phyloP scores from a whole-genome alignment of 768 basidiomycete genomes.

The Hydnomerulius pinastri region DNA sequence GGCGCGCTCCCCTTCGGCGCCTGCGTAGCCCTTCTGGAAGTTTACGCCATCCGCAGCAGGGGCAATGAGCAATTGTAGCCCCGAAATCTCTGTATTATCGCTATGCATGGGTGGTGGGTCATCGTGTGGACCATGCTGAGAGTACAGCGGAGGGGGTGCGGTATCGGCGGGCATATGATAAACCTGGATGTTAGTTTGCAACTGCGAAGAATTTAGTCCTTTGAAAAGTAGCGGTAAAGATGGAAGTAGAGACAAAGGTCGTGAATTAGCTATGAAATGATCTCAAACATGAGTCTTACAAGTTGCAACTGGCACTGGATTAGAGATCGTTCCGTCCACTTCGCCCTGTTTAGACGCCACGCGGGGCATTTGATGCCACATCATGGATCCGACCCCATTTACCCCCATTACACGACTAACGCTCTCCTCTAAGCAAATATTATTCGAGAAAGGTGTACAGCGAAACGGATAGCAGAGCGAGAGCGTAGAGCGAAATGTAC shows the following conservation, averaged over 20 bases:
- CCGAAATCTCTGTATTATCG: conserved; percentile 20
- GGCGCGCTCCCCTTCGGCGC: conserved; percentile 79
- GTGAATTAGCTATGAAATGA: conserved; percentile 6
- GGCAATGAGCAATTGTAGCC: conserved; percentile 71
- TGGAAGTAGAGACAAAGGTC: not conserved
- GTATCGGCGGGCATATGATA: conserved; percentile 41
- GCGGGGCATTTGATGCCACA: too few relatives aligned
- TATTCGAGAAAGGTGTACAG: not conserved
- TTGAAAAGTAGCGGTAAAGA: not conserved
- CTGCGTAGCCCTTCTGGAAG: conserved; percentile 86
- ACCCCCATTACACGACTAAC: too few relatives aligned
- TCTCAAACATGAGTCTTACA: too few relatives aligned
- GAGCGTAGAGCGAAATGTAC: not conserved
- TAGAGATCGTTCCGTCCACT: too few relatives aligned
- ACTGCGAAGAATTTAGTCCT: not conserved
- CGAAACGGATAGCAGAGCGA: not conserved
- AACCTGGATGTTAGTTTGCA: not conserved
- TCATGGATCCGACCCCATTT: too few relatives aligned
- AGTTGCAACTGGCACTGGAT: too few relatives aligned
- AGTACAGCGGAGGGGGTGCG: conserved; percentile 62
- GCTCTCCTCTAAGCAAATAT: too few relatives aligned
- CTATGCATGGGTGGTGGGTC: conserved; percentile 18
- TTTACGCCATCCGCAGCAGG: conserved; percentile 69
- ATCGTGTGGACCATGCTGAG: conserved; percentile 43
- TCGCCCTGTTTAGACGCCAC: too few relatives aligned